These are phyloP conservation scores for Penicillium sp. DNA, from an alignment of 2,329 filamentous ascomycete species.

Conservation along the genomic window DNA sequence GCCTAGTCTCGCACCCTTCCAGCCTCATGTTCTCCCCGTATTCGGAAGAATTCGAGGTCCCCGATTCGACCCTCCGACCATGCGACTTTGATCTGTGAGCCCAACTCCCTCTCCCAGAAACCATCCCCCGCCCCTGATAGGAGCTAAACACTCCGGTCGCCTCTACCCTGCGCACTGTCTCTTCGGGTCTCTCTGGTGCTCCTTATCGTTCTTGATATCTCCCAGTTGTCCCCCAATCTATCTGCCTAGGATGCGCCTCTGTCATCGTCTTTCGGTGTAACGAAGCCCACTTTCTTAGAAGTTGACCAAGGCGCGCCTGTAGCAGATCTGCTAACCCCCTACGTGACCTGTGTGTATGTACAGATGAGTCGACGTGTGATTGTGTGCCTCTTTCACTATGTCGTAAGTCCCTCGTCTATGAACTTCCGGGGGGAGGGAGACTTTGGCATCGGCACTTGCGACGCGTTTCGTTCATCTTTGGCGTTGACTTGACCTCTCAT, in stretches of 20 bases:
- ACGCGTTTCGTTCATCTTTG: conserved; percentile 8
- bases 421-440: conserved; percentile 25
- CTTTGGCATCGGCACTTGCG: conserved; percentile 13
- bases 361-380: conserved; percentile 39
- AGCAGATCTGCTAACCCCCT: conserved; percentile 35
- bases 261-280: conserved; percentile 39
- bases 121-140: conserved; percentile 5
- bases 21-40: conserved; percentile 29
- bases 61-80: conserved; percentile 27
- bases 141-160: conserved; percentile 4
- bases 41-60: conserved; percentile 28
- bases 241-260: conserved; percentile 36
- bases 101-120: conserved; percentile 6
- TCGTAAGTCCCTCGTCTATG: conserved; percentile 38
- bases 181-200: conserved; percentile 8
- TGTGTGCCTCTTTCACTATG: conserved; percentile 37
- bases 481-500: conserved; percentile 7
- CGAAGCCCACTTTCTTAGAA: conserved; percentile 28
- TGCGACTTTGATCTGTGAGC: conserved; percentile 28
- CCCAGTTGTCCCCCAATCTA: neutral
- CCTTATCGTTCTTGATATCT: conserved; percentile 9
- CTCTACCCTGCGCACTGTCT: conserved; percentile 10
- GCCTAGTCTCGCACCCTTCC: neutral
- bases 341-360: conserved; percentile 34
- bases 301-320: conserved; percentile 30